phyloP scores from a whole-genome alignment of 371 early-diverging fungal species.

The Rhizopus sp. region DNA sequence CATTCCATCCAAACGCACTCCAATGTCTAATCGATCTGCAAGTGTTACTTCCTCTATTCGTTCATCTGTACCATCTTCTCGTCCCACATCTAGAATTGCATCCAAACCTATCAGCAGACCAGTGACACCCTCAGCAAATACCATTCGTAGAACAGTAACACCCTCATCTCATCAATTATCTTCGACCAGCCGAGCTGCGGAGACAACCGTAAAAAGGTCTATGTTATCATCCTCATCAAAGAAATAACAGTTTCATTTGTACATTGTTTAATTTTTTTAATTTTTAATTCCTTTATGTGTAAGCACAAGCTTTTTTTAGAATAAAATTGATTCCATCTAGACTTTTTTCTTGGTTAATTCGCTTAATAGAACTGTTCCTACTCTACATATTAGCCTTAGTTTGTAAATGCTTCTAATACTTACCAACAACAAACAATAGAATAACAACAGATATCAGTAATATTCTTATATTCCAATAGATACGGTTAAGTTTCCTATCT shows the following conservation, averaged over 20 bases:
- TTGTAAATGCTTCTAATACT: background rate
- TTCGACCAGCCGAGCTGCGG: conserved; percentile 5
- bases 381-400: background rate
- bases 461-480: conserved; percentile 16
- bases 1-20: background rate
- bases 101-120: background rate
- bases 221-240: background rate
- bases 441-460: conserved; percentile 12
- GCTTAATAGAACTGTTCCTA: conserved; percentile 21
- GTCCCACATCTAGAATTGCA: background rate
- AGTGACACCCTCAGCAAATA: background rate
- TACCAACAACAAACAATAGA: conserved; percentile 25
- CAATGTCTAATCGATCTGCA: conserved; percentile 1
- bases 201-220: background rate
- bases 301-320: conserved; percentile 1
- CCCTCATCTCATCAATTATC: background rate
- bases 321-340: background rate
- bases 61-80: background rate
- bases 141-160: conserved; percentile 20
- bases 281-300: background rate
- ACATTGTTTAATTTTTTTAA: background rate
- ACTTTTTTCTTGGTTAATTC: conserved; percentile 20
- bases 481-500: background rate
- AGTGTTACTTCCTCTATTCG: background rate
- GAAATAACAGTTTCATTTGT: background rate